Evolutionary conservation across 805 yeast genomes (phyloP).

Genomic region (Nakazawaea ishiwadae): DNA sequence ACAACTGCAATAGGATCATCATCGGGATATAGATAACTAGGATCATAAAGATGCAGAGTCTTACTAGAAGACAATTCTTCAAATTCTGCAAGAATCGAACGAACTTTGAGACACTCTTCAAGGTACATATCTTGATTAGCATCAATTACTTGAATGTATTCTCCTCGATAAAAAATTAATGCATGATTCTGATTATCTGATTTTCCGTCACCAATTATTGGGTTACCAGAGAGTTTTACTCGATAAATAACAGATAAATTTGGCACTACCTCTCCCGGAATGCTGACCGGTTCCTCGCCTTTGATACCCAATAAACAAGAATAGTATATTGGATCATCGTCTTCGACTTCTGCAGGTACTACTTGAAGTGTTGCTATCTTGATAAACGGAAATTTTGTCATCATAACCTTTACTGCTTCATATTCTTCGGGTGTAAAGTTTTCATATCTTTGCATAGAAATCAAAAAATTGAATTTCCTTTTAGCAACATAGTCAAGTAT

Average conservation of each 20-base stretch:
- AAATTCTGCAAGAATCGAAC: constrained; percentile 85
- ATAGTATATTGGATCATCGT: constrained; percentile 42
- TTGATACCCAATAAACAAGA: constrained; percentile 62
- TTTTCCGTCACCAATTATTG: constrained; percentile 94
- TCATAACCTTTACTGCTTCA: constrained; percentile 61
- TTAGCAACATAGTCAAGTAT: constrained; percentile 70
- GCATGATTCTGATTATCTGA: constrained; percentile 93
- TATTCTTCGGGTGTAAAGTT: constrained; percentile 60
- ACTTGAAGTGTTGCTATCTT: constrained; percentile 51
- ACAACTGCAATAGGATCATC: constrained; percentile 77
- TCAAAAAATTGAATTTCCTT: constrained; percentile 73
- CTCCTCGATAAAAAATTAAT: constrained; percentile 85
- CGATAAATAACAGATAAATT: constrained; percentile 36
- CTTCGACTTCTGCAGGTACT: constrained; percentile 34
- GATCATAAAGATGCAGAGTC: constrained; percentile 42
- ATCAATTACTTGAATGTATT: constrained; percentile 90
- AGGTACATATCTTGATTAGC: constrained; percentile 95
- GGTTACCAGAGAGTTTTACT: constrained; percentile 85
- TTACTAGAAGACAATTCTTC: constrained; percentile 64
- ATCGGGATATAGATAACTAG: constrained; percentile 45
- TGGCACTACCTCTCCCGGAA: constrained; percentile 50
- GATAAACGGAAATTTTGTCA: constrained; percentile 69
- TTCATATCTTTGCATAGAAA: constrained; percentile 84
- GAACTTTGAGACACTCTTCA: constrained; percentile 89
- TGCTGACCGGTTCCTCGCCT: constrained; percentile 36